A percentile compares a stretch with the other conserved stretches of the same genome.
phyloP scores from a whole-genome alignment of 1,284 basidiomycete species.

The Cryptococcus deneoformans region DNA sequence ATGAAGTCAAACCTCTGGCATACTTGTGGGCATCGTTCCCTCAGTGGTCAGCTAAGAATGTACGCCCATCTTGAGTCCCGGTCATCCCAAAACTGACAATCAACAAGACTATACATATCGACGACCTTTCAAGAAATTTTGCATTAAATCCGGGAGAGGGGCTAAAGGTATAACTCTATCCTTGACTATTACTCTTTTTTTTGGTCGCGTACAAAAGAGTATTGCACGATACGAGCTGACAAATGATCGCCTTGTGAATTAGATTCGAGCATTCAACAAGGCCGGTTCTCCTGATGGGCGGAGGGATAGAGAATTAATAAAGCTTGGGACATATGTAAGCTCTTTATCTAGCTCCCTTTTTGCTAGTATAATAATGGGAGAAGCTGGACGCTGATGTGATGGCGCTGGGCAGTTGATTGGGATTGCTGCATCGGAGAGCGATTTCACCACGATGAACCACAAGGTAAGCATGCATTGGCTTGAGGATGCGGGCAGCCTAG shows the following conservation, averaged over 20 bases:
- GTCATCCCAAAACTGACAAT: not conserved
- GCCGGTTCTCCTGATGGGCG: slow-evolving; percentile 62
- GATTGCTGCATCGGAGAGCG: slow-evolving; percentile 30
- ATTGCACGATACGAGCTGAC: not conserved
- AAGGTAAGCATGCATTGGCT: slow-evolving; percentile 18
- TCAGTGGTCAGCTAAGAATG: slow-evolving; percentile 68
- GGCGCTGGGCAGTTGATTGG: slow-evolving; percentile 20
- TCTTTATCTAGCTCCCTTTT: not conserved
- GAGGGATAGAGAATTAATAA: slow-evolving; percentile 64
- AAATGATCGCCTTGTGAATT: not conserved
- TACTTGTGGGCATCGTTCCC: slow-evolving; percentile 86
- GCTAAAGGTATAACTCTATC: slow-evolving; percentile 58
- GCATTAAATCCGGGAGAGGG: slow-evolving; percentile 81
- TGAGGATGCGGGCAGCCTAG: too few relatives aligned
- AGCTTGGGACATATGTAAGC: slow-evolving; percentile 59
- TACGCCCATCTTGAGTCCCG: slow-evolving; percentile 1
- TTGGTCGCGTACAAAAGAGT: too few relatives aligned
- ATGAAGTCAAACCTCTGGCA: slow-evolving; percentile 76
- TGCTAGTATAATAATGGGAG: not conserved
- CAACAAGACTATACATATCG: slow-evolving; percentile 70
- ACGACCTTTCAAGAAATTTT: slow-evolving; percentile 84
- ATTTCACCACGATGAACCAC: slow-evolving; percentile 41
- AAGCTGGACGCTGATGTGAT: not conserved
- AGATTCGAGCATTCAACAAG: slow-evolving; percentile 72
- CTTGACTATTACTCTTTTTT: too few relatives aligned